phyloP scores from a whole-genome alignment of 1,284 basidiomycete genomes.

The Melanopsichium pennsylvanicum region DNA sequence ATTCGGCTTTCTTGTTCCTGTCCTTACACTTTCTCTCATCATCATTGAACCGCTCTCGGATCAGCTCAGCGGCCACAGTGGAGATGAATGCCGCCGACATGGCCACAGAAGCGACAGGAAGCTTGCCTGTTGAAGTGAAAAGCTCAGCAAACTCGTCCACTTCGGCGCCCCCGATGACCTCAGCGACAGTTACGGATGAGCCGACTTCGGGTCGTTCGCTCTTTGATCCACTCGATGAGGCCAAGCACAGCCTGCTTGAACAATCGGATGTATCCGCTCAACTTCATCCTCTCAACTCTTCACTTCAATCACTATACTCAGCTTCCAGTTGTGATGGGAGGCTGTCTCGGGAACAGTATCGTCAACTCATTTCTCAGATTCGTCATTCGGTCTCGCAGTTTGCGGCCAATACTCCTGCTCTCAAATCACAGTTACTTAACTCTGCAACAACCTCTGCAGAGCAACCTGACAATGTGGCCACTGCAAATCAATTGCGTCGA shows the following conservation, averaged over 20 bases:
- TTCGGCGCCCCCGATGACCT: constrained; percentile 14
- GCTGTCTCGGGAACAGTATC: constrained; percentile 41
- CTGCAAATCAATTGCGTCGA: constrained; percentile 26
- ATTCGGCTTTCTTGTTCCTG: not conserved
- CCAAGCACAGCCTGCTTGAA: constrained; percentile 9
- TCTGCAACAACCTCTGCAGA: not conserved
- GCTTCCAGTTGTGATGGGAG: constrained; percentile 3
- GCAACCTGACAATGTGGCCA: constrained; percentile 2
- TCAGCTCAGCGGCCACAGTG: not conserved
- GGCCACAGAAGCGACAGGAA: not conserved
- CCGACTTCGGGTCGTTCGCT: constrained; percentile 7
- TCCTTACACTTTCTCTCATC: not conserved
- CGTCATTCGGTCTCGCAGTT: constrained; percentile 40
- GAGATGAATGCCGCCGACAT: constrained; percentile 12
- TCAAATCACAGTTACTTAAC: constrained; percentile 4
- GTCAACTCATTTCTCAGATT: constrained; percentile 35
- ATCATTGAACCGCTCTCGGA: not conserved
- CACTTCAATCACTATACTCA: constrained; percentile 31
- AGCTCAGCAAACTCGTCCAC: constrained; percentile 7
- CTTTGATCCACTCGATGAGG: constrained; percentile 20
- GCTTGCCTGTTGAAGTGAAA: not conserved
- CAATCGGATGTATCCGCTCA: constrained; percentile 10
- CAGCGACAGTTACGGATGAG: not conserved
- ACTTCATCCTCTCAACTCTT: constrained; percentile 31
- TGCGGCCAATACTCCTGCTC: constrained; percentile 26